Base-by-base conservation (phyloP, 352 stramenopile species). In the Globisporangium ultimum region DNA sequence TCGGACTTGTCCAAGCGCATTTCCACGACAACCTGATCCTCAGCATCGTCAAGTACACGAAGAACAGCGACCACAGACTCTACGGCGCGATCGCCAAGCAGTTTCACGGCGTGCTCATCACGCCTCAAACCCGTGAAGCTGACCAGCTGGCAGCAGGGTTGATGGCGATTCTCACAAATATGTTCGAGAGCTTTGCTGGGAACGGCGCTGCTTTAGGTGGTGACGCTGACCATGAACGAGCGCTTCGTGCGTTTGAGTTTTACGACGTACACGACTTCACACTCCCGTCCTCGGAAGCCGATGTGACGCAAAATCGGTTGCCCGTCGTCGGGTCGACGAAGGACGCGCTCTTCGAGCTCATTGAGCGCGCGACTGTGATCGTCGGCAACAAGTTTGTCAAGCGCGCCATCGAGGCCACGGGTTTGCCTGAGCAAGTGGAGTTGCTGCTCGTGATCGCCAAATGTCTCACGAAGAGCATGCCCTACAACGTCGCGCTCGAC, bases 31-130 rank as follows among this genome's bases (percentile, higher is more conserved):
- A 72, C 21, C 71, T 89, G 32, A 77, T 89, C 22, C 66, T 87
- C 0, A 89, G 72, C 28, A 49, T 87, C n/a, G 47, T 89, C 67
- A 87, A 89, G 63, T 87, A 85, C 69, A 21, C 76, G 53, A 74
- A 79, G 53, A 70, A 61, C 47, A 74, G 58, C 28, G 75, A 86
- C 56, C 70, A 86, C 58, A 58, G 62, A 20, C 66, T 87, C 52
- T 87, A 85, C 66, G 71, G 72, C 3, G 76, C 71, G 20, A 67
- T 89, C 21, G 74, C 77, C 10, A 86, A 82, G 63, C 69, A 76
- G 45, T 81, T 89, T 45, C 63, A 70, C 45, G 79, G 79, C 60
- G 79, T 87, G 38, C 73, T 87, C 20, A 78, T 87, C 53, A 80
- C 77, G 21, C 79, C 79, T 1, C 63, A 71, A 49, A 54, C 66